phyloP scores from a whole-genome alignment of 148 eudicot species.

The Persicaria maculosa region DNA sequence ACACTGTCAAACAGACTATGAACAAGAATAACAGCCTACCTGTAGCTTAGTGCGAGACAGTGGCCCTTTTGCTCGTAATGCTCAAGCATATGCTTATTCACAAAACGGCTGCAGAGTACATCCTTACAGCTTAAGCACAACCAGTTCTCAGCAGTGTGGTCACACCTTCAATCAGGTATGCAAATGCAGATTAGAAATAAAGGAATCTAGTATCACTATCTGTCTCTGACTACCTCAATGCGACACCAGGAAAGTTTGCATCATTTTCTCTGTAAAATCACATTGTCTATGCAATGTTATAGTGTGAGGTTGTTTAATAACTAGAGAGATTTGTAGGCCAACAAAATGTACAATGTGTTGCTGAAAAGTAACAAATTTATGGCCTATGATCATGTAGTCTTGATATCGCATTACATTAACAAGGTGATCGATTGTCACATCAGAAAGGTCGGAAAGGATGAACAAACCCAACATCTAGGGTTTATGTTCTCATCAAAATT shows the following conservation, averaged over 20 bases:
- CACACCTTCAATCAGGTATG: constrained; percentile 45
- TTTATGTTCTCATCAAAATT: neutral
- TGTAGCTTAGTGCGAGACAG: constrained; percentile 79
- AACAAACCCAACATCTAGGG: neutral
- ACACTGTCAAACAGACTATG: neutral
- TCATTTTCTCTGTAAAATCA: too few relatives aligned
- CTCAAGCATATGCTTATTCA: constrained; percentile 86
- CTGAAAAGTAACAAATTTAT: neutral
- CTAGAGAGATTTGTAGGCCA: too few relatives aligned
- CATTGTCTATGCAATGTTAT: too few relatives aligned
- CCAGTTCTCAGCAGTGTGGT: constrained; percentile 86
- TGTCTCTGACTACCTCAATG: neutral
- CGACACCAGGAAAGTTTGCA: neutral
- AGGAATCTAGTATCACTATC: neutral
- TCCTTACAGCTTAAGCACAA: constrained; percentile 77
- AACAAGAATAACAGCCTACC: constrained; percentile 26
- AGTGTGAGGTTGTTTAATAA: too few relatives aligned
- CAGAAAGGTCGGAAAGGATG: neutral
- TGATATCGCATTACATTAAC: neutral
- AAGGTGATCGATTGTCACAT: neutral
- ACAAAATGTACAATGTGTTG: neutral
- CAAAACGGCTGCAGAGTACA: constrained; percentile 84
- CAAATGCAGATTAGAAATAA: neutral
- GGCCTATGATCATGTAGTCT: neutral
- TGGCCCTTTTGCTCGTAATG: constrained; percentile 57